A percentile compares a stretch with the other conserved stretches of the same genome.
Conservation (phyloP, 768 basidiomycete genomes). For the Amanita exitialis region DNA sequence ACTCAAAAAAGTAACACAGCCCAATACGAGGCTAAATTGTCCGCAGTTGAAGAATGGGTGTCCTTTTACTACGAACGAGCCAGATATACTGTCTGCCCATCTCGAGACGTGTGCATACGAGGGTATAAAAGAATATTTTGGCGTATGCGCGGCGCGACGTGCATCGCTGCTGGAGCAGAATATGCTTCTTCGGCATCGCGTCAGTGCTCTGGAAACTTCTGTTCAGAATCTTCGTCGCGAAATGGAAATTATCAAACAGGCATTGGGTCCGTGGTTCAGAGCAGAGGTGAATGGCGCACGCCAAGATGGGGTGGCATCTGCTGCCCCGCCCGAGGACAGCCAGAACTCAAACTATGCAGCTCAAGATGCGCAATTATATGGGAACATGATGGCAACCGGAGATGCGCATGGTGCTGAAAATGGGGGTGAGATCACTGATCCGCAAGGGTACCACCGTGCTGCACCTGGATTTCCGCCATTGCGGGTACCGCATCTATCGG, state of each 20-base stretch:
- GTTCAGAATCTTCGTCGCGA: slow-evolving; percentile 45
- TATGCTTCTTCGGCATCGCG: slow-evolving; percentile 42
- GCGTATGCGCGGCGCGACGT: slow-evolving; percentile 22
- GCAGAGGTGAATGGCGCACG: neutral
- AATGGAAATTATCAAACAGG: slow-evolving; percentile 40
- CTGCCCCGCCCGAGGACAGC: neutral
- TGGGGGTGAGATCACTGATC: neutral
- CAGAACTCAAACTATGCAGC: neutral
- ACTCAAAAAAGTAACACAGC: neutral
- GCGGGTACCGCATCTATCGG: neutral
- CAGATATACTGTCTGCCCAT: slow-evolving; percentile 30
- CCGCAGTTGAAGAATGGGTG: slow-evolving; percentile 3
- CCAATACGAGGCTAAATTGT: neutral
- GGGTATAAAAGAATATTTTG: slow-evolving; percentile 51
- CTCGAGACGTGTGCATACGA: slow-evolving; percentile 43
- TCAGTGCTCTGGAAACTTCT: slow-evolving; percentile 49
- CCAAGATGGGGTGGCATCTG: neutral
- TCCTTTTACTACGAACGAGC: slow-evolving; percentile 30
- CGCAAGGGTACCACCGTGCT: neutral
- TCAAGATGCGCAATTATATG: neutral
- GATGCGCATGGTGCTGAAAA: neutral
- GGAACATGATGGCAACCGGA: neutral
- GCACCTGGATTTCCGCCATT: slow-evolving; percentile 4
- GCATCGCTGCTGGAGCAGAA: slow-evolving; percentile 54
- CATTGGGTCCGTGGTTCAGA: slow-evolving; percentile 43